Conservation (phyloP, 768 basidiomycete species). For the Russula emetica region DNA sequence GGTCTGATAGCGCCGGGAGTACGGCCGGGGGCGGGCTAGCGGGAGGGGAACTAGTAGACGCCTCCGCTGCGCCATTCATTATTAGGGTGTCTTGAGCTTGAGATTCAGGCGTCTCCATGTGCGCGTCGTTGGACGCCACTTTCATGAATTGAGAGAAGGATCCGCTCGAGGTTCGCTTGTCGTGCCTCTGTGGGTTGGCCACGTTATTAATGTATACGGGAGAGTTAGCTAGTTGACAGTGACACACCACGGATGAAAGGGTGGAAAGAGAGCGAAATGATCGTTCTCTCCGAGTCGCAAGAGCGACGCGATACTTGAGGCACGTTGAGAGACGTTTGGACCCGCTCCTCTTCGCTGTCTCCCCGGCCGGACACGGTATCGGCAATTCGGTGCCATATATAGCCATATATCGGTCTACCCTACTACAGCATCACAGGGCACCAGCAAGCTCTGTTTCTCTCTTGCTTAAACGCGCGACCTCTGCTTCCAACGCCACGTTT, state of each 20-base stretch:
- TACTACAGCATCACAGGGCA: slow-evolving; percentile 25
- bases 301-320: slow-evolving; percentile 17
- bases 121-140: slow-evolving; percentile 69
- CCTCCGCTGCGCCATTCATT: slow-evolving; percentile 34
- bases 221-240: not conserved
- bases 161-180: slow-evolving; percentile 2
- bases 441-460: slow-evolving; percentile 60
- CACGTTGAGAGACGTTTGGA: not conserved
- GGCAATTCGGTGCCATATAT: slow-evolving; percentile 19
- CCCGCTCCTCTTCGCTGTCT: slow-evolving; percentile 6
- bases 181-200: slow-evolving; percentile 3
- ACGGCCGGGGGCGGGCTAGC: slow-evolving; percentile 14
- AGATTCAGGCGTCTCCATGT: slow-evolving; percentile 68
- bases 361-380: slow-evolving; percentile 13
- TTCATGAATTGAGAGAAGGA: slow-evolving; percentile 10
- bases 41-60: slow-evolving; percentile 10
- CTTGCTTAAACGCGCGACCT: slow-evolving; percentile 58
- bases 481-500: slow-evolving; percentile 80
- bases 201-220: not conserved
- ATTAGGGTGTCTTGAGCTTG: slow-evolving; percentile 44
- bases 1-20: slow-evolving; percentile 15
- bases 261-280: not conserved
- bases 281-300: not conserved
- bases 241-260: slow-evolving; percentile 18
- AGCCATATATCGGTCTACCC: slow-evolving; percentile 10